Evolutionary conservation across 495 filamentous ascomycete species (phyloP), one percentile per base, ranked within the genome.

Genomic region (Penicillium psychrofluorescens): DNA sequence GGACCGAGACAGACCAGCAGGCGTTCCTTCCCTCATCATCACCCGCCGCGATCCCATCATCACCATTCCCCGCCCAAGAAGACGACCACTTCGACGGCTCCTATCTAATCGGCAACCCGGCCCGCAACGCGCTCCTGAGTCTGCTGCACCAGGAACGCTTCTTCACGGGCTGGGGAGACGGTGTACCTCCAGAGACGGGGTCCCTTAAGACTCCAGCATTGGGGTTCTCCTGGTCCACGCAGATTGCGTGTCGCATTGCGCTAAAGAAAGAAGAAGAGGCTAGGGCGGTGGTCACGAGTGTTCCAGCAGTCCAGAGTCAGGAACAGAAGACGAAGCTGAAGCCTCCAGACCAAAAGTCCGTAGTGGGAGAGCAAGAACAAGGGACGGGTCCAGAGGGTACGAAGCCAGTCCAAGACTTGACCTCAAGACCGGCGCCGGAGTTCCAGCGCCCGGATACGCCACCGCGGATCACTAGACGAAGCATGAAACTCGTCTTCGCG

Each of bases 151-250:
- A 98, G 62, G 85, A 94, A 55, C 79, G 83, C 7, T 98, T 86
- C 76, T 95, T 95, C 62, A 91, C 86, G 2, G 92, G 92, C 32
- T 98, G 92, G 90, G 89, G 88, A 15, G 84, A 90, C 57, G 67
- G 39, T 6, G 28, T 30, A 0, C 40, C 45, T 4, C 43, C 40
- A 11, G 50, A 53, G 9, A 48, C 39, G 7, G 45, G 51, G 4
- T 29, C 58, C 1, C 70, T 81, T 11, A 98, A 97, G 65, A 94
- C 86, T 0, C 92, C 92, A 0, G 81, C 85, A 8, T 66, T 97
- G 41, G 92, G 92, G 0, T 72, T 95, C 10, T 80, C 90, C 22
- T 98, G 92, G 92, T 79, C 86, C 30, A 94, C 88, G 44, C 86
- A 92, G 66, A 80, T 97, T 35, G 77, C 85, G 2, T 81, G 76